Conservation (phyloP, 1,284 basidiomycete species). For the Boletus semigastroideus region DNA sequence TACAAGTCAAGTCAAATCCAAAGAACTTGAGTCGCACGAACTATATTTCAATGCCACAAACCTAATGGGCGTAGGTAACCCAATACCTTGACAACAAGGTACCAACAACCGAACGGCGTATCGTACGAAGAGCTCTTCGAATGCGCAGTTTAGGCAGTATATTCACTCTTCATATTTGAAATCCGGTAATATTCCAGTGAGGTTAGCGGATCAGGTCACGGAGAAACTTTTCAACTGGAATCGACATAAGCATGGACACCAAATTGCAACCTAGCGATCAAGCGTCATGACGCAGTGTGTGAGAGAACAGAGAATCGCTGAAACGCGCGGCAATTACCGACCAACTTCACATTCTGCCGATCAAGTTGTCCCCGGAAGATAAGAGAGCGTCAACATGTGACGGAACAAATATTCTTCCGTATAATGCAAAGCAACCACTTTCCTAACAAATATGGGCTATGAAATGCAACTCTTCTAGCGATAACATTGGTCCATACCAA, state of each 20-base stretch:
- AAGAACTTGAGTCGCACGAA: neutral
- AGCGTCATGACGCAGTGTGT: neutral
- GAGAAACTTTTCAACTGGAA: neutral
- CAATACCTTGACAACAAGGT: too few species aligned
- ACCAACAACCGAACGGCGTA: neutral
- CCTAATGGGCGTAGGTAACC: neutral
- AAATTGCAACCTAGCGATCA: neutral
- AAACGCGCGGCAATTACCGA: neutral
- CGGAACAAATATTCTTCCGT: conserved; percentile 4
- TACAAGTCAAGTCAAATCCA: neutral
- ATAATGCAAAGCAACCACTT: neutral
- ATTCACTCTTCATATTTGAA: conserved; percentile 12
- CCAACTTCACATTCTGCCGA: neutral
- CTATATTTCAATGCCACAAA: neutral
- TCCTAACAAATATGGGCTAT: neutral
- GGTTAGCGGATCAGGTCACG: conserved; percentile 2
- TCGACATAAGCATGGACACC: neutral
- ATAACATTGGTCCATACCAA: too few species aligned
- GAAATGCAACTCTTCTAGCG: neutral
- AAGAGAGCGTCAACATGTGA: neutral
- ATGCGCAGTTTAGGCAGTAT: too few species aligned
- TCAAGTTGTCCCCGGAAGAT: neutral
- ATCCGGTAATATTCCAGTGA: conserved; percentile 4
- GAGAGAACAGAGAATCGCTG: conserved; percentile 1
- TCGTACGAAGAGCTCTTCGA: neutral